Percentiles rank a stretch among this genome's conserved stretches.
Evolutionary conservation across 441 rosid species (phyloP).

Genomic region (Populus hybrid): DNA sequence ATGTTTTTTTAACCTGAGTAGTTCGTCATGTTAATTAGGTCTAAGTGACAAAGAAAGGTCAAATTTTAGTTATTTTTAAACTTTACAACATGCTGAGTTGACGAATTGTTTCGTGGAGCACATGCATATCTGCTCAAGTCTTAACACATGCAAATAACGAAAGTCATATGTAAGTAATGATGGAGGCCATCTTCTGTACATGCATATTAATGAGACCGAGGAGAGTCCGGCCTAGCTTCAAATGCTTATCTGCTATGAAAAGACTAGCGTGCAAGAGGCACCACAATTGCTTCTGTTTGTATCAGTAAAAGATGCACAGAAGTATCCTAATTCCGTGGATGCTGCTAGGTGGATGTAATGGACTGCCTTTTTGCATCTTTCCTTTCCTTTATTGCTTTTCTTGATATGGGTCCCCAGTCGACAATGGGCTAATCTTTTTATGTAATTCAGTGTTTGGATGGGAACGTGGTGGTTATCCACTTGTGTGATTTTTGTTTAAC

Average conservation of each 20-base stretch:
- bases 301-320: background rate
- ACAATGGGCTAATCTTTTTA: background rate
- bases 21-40: background rate
- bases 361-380: background rate
- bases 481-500: background rate
- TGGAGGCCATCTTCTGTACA: too few species aligned
- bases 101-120: background rate
- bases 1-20: background rate
- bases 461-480: background rate
- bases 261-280: background rate
- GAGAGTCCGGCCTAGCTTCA: background rate
- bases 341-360: background rate
- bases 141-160: too few species aligned
- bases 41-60: background rate
- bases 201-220: background rate
- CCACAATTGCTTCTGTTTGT: background rate
- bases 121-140: background rate
- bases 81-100: background rate
- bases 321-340: background rate
- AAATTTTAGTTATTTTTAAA: background rate
- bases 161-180: too few species aligned
- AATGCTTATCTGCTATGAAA: background rate
- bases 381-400: background rate
- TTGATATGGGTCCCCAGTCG: background rate
- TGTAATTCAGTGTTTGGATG: conserved; percentile 5